A percentile compares a stretch with the other conserved stretches of the same genome.
phyloP scores from a whole-genome alignment of 2,329 filamentous ascomycete species.

The Rutstroemia sp. region DNA sequence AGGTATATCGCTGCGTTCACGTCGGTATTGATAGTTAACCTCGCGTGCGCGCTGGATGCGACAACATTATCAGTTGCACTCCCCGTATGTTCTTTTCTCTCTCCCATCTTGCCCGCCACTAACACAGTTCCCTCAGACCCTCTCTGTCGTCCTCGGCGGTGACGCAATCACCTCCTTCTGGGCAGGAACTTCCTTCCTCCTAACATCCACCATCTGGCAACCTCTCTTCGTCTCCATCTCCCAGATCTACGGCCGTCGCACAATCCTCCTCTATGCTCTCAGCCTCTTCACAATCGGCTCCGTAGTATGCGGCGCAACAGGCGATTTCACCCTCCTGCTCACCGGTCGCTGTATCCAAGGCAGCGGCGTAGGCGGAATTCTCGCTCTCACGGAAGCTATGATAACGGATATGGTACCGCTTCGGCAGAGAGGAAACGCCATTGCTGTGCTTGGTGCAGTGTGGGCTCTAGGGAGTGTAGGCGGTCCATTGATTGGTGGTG shows the following conservation, averaged over 20 bases:
- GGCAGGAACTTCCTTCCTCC: slow-evolving; percentile 58
- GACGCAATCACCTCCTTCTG: slow-evolving; percentile 56
- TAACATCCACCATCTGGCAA: slow-evolving; percentile 54
- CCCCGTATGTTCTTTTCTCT: slow-evolving; percentile 14
- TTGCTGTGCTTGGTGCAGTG: slow-evolving; percentile 18
- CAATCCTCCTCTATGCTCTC: slow-evolving; percentile 13
- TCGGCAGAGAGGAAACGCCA: slow-evolving; percentile 33
- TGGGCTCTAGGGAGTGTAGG: slow-evolving; percentile 25
- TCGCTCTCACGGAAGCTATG: slow-evolving; percentile 37
- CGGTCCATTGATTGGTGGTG: slow-evolving; percentile 34
- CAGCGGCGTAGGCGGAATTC: slow-evolving; percentile 41
- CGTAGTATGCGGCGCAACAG: slow-evolving; percentile 29
- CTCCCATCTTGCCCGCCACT: background rate
- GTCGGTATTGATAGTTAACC: slow-evolving; percentile 15
- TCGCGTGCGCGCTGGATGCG: slow-evolving; percentile 58
- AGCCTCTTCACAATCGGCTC: slow-evolving; percentile 17
- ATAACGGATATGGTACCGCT: slow-evolving; percentile 38
- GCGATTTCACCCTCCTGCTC: slow-evolving; percentile 21
- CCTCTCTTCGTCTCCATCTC: slow-evolving; percentile 32
- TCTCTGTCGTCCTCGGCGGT: slow-evolving; percentile 45
- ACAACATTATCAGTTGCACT: slow-evolving; percentile 41
- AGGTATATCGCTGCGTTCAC: slow-evolving; percentile 1
- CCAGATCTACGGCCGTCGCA: slow-evolving; percentile 18
- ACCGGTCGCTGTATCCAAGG: slow-evolving; percentile 37
- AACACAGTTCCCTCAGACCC: slow-evolving; percentile 31